Evolutionary conservation across 176 grass and related monocot genomes (phyloP).

Genomic region (Paspalum notatum): DNA sequence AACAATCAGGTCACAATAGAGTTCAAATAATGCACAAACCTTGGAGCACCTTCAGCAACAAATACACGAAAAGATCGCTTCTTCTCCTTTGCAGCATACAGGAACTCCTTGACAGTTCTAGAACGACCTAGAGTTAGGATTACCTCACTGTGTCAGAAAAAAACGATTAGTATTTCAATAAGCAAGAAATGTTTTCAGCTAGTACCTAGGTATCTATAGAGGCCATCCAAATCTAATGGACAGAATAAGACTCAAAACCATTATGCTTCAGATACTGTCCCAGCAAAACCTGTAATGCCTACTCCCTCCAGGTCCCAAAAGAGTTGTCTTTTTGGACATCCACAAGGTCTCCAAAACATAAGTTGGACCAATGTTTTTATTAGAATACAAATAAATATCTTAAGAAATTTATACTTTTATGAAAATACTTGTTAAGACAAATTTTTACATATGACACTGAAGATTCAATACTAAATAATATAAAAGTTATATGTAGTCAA

Average conservation of each 20-base stretch:
- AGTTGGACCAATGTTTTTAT: too few relatives aligned
- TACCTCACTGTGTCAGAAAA: slow-evolving; percentile 77
- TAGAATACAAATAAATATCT: too few relatives aligned
- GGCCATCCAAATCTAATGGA: background rate
- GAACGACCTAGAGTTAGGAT: slow-evolving; percentile 96
- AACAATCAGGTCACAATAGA: background rate
- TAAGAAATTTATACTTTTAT: too few relatives aligned
- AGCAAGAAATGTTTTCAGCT: slow-evolving; percentile 22
- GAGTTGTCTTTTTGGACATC: too few relatives aligned
- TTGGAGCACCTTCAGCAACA: slow-evolving; percentile 96
- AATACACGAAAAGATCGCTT: slow-evolving; percentile 94
- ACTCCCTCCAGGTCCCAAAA: too few relatives aligned
- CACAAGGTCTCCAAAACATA: too few relatives aligned
- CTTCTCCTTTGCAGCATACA: slow-evolving; percentile 92
- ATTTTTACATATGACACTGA: too few relatives aligned
- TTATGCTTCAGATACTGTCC: background rate
- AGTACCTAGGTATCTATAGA: background rate
- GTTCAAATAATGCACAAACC: slow-evolving; percentile 53
- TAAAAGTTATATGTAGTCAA: too few relatives aligned
- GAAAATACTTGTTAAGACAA: too few relatives aligned
- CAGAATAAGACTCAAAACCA: background rate
- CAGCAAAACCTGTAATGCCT: background rate
- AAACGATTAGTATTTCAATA: slow-evolving; percentile 25
- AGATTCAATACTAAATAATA: too few relatives aligned
- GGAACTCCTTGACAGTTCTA: slow-evolving; percentile 95